Base-by-base conservation (phyloP, 306 rosid genomes). In the Citrullus colocynthis region DNA sequence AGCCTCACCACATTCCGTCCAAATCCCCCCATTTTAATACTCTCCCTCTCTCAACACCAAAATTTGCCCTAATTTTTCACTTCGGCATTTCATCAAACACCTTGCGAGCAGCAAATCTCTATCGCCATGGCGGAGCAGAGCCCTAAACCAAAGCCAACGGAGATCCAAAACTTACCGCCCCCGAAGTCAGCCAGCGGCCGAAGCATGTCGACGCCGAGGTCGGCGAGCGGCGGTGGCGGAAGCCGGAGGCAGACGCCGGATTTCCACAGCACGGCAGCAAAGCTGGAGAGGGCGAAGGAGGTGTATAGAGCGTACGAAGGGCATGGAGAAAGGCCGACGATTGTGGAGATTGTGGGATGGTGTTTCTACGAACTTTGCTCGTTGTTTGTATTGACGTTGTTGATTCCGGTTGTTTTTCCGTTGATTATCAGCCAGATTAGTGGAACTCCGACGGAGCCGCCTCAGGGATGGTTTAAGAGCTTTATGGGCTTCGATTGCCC, bases 391-490 rank as follows among this genome's bases (percentile, higher is more conserved):
- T 87, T 63, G 74, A 80, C 91, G 2, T 90, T 91, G 56, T 88
- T 93, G 42, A 76, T 94, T 28, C 98, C 97, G 15, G 63, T 94
- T 0, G 92, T 94, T 3, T 94, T 94, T 77, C 98, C 98, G 30
- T 96, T 94, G 83, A 85, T 94, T 36, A 86, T 94, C 62, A 81
- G 88, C 78, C 97, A 90, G 84, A 82, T 90, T 24, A 87, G 83
- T 37, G 60, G 77, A 3, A 34, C 60, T 4, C 81, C 89, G 39
- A 6, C 79, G n/a, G 81, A 79, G 80, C 78, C 85, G 10, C 78
- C 63, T 71, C 81, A 82, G 7, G 81, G 82, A 20, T 86, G 84
- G 88, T 9, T 14, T 63, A 60, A 60, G 37, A 75, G 16, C 58
- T 80, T 64, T 80, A 83, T 78, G 10, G 81, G 77, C 16, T 12